Evolutionary conservation across 345 rosid species (phyloP).

Genomic region (Pseudoturritis turrita): DNA sequence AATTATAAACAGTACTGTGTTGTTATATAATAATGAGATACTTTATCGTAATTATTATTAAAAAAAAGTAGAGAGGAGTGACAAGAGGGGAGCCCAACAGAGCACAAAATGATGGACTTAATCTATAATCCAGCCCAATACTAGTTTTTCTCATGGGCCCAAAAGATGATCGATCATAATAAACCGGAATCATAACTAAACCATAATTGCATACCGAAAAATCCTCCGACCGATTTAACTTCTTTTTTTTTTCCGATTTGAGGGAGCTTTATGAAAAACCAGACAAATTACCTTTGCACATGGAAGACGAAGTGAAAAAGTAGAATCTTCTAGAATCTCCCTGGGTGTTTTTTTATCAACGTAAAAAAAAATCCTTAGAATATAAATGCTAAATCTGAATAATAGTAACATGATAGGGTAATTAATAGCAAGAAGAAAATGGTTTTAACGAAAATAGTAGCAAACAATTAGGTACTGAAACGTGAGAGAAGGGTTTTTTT

Average conservation of each 20-base stretch:
- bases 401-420: background rate
- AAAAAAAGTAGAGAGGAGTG: no score
- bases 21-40: no score
- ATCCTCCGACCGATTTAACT: background rate
- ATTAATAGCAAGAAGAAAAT: background rate
- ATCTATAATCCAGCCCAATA: background rate
- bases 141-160: background rate
- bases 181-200: background rate
- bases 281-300: constrained; percentile 15
- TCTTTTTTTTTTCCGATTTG: background rate
- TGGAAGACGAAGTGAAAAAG: background rate
- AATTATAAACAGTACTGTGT: no score
- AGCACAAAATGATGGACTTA: background rate
- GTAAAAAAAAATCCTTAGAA: background rate
- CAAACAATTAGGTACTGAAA: background rate
- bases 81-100: constrained; percentile 7
- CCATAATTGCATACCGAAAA: background rate
- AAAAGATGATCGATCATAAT: background rate
- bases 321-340: background rate
- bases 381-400: background rate
- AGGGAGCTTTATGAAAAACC: background rate
- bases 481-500: background rate
- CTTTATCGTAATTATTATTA: no score
- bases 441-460: background rate
- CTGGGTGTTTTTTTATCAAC: background rate